These are phyloP conservation scores for Cercospora zeina DNA, from an alignment of 2,329 filamentous ascomycete genomes.

Conservation along the genomic window DNA sequence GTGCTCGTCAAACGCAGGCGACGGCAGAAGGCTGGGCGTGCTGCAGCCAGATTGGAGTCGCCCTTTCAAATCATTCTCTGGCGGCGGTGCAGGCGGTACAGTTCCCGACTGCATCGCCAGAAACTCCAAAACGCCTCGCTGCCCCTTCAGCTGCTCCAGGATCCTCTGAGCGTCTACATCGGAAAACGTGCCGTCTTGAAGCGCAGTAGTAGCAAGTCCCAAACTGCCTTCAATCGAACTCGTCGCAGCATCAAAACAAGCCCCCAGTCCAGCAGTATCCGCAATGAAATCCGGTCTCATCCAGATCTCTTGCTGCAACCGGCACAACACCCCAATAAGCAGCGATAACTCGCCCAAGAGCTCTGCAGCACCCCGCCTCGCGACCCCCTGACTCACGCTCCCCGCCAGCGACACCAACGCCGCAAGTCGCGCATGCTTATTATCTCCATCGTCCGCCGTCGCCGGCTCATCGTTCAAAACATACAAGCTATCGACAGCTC, in stretches of 20 bases:
- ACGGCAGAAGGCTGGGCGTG: background rate
- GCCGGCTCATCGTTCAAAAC: background rate
- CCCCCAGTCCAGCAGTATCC: background rate
- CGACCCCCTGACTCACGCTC: background rate
- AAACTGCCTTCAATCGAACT: conserved; percentile 17
- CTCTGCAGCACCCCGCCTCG: background rate
- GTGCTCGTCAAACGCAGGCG: conserved; percentile 10
- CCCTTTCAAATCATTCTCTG: conserved; percentile 4
- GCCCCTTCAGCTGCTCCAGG: conserved; percentile 28
- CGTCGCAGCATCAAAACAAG: conserved; percentile 24
- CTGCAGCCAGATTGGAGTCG: background rate
- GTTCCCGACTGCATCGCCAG: conserved; percentile 15
- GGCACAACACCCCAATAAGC: conserved; percentile 27
- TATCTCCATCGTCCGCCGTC: background rate
- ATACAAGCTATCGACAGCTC: conserved; percentile 21
- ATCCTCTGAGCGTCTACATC: conserved; percentile 9
- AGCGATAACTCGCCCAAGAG: conserved; percentile 28
- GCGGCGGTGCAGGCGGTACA: conserved; percentile 29
- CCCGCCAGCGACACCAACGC: conserved; percentile 12
- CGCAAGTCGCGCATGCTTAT: background rate
- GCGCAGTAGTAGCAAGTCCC: background rate
- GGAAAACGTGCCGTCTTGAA: background rate
- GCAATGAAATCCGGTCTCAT: background rate
- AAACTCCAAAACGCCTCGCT: conserved; percentile 28
- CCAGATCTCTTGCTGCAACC: conserved; percentile 26